Conservation (phyloP, 164 flowering plant genomes). For the Vitis labrusca region DNA sequence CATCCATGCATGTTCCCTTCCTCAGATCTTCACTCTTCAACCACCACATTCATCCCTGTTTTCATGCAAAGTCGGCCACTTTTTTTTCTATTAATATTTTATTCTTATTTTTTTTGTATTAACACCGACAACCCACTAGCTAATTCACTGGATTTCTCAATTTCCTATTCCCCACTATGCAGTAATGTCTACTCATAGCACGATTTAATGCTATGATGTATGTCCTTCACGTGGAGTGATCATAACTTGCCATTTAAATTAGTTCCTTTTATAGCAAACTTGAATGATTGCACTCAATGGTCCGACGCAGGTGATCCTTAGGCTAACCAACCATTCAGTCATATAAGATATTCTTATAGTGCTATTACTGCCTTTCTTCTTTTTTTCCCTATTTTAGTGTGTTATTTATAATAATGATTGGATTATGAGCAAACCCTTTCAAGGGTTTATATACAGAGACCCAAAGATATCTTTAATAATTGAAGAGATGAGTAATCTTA, state of each 20-base stretch:
- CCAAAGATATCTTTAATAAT: no score
- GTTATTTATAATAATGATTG: no score
- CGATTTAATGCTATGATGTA: background rate
- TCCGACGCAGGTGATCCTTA: no score
- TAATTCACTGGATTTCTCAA: background rate
- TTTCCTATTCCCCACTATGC: background rate
- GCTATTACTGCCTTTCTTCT: no score
- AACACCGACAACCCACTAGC: background rate
- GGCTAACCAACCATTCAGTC: no score
- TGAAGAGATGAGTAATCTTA: no score
- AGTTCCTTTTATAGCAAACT: background rate
- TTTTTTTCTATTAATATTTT: background rate
- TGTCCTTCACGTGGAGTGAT: conserved; percentile 19
- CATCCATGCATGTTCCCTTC: no score
- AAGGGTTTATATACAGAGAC: no score
- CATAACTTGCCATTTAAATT: background rate
- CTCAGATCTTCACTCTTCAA: no score
- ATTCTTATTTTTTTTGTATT: background rate
- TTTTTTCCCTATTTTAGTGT: no score
- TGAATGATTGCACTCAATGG: background rate
- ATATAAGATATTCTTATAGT: no score
- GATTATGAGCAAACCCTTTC: no score
- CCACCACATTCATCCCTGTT: background rate
- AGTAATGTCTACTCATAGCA: background rate
- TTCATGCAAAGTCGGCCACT: background rate